These are phyloP conservation scores for Aspergillus proliferans DNA, from an alignment of 2,329 filamentous ascomycete genomes.

Conservation along the genomic window DNA sequence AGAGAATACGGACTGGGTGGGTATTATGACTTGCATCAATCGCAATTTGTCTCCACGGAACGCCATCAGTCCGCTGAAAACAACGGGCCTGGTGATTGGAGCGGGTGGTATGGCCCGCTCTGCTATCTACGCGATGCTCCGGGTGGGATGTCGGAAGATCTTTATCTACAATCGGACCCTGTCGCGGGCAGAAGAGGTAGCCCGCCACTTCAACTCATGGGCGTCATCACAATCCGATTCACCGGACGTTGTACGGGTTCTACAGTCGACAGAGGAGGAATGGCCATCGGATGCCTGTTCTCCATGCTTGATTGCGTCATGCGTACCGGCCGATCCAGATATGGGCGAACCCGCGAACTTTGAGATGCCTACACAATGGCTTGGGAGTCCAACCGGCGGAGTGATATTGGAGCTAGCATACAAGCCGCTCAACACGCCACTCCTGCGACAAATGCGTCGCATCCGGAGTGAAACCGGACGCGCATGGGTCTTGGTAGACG, in stretches of 20 bases:
- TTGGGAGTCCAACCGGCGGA: constrained; percentile 66
- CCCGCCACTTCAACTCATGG: constrained; percentile 60
- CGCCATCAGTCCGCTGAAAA: constrained; percentile 46
- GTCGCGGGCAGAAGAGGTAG: constrained; percentile 61
- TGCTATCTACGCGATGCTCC: constrained; percentile 70
- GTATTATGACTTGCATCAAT: constrained; percentile 37
- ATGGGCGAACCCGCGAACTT: constrained; percentile 62
- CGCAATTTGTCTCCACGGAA: constrained; percentile 44
- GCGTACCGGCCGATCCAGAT: constrained; percentile 65
- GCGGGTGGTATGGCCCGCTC: constrained; percentile 72
- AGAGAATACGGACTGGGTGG: constrained; percentile 41
- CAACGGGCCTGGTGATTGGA: constrained; percentile 50
- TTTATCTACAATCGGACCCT: constrained; percentile 67
- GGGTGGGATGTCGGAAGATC: constrained; percentile 69
- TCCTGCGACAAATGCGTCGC: constrained; percentile 61
- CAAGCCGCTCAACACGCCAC: constrained; percentile 64
- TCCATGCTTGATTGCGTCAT: constrained; percentile 70
- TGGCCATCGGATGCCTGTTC: constrained; percentile 60
- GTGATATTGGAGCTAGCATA: constrained; percentile 69
- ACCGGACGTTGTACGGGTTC: constrained; percentile 42
- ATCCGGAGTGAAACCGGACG: constrained; percentile 48
- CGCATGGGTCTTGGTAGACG: constrained; percentile 67
- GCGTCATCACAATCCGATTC: constrained; percentile 33
- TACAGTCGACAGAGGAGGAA: constrained; percentile 52
- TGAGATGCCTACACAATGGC: constrained; percentile 62